A percentile compares a stretch with the other conserved stretches of the same genome.
phyloP scores from a whole-genome alignment of 352 stramenopile species.

The Globisporangium nagaii region DNA sequence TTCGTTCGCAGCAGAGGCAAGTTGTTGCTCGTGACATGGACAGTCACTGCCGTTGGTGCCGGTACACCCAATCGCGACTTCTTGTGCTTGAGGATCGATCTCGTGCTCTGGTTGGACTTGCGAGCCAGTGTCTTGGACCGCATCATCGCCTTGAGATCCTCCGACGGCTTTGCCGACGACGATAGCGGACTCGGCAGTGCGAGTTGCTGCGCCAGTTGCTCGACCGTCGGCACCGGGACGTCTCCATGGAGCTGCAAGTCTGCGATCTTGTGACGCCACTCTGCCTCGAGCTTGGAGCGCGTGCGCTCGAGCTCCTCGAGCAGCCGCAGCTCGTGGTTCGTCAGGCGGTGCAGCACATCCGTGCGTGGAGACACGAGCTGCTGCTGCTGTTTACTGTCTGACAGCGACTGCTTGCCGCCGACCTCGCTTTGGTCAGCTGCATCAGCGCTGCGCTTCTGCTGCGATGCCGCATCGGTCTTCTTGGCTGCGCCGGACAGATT shows the following conservation, averaged over 20 bases:
- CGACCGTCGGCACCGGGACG: conserved; percentile 18
- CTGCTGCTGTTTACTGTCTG: neutral
- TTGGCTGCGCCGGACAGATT: conserved; percentile 34
- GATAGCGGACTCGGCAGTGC: conserved; percentile 14
- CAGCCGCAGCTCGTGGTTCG: conserved; percentile 70
- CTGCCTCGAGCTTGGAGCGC: conserved; percentile 50
- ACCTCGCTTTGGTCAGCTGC: neutral
- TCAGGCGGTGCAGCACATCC: conserved; percentile 61
- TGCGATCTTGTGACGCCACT: conserved; percentile 63
- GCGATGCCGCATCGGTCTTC: conserved; percentile 5
- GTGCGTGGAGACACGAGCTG: conserved; percentile 38
- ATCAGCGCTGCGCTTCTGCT: neutral
- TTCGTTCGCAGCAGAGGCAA: conserved; percentile 17
- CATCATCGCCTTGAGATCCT: conserved; percentile 34
- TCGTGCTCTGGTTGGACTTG: conserved; percentile 35
- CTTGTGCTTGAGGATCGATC: conserved; percentile 41
- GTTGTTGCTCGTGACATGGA: neutral
- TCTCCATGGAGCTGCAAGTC: conserved; percentile 27
- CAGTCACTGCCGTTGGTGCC: neutral
- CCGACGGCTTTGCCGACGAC: conserved; percentile 1
- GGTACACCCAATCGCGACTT: conserved; percentile 11
- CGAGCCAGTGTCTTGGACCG: conserved; percentile 37
- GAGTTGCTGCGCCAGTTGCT: conserved; percentile 41
- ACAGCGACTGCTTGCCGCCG: neutral
- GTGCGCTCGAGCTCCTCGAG: conserved; percentile 78